Base-by-base conservation (phyloP, 2,329 filamentous ascomycete species). In the Penicillium verrucosum region DNA sequence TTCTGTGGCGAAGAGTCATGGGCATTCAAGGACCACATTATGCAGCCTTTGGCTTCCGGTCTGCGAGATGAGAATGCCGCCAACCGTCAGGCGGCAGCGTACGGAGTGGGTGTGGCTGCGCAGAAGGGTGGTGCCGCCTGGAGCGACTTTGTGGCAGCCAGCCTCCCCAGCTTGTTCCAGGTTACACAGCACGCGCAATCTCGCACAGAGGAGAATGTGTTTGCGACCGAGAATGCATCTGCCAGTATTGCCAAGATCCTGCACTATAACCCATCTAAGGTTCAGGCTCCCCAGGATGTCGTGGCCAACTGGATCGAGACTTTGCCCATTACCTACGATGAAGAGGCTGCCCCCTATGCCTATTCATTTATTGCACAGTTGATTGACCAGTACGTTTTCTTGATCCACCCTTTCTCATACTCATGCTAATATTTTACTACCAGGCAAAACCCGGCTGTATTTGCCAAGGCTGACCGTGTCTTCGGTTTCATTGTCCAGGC, bases 201-300 rank as follows among this genome's bases (percentile, higher is more conserved):
- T 5, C 86, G 94, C 62, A 87, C 85, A 46, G 94, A 97, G 61
- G 94, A 97, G 66, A 92, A 97, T 67, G 89, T 96, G 2, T 99
- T 96, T 71, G 94, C 94, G 2, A 97, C 94, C 1, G 94, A 99
- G 78, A 99, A 99, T 71, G 93, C 93, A 7, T 97, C 91, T 65
- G 93, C 94, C 41, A 92, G 91, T 64, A 94, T 99, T 69, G 94
- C 94, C 36, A 99, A 99, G 82, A 93, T 99, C 51, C 81, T 99
- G 62, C 92, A 96, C 72, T 97, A 88, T 78, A 97, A 96, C 75
- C 80, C 86, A 25, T 81, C 81, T 64, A 89, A 89, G 70, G 87
- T 99, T 18, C 81, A 80, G 52, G 90, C 95, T 68, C 81, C 85
- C 48, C 87, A 94, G 69, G 83, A 89, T 37, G 82, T 97, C 27